Conservation (phyloP, 805 yeast species). For the Brettanomyces anomalus region DNA sequence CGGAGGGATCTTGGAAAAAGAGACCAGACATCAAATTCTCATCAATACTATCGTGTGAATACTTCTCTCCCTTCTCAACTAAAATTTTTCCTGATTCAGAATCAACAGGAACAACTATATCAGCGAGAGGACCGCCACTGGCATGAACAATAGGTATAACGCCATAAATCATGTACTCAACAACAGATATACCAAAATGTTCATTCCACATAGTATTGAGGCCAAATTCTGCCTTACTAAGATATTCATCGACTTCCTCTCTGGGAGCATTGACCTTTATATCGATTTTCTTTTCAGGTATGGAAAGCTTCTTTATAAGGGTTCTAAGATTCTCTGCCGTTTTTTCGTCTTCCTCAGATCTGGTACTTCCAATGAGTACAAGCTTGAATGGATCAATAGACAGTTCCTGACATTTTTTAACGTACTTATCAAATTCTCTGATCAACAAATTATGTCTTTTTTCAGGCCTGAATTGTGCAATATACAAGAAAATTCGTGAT, state of each 20-base stretch:
- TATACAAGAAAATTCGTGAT: conserved; percentile 41
- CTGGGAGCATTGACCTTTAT: conserved; percentile 61
- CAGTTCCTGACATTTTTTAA: conserved; percentile 2
- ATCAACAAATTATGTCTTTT: conserved; percentile 76
- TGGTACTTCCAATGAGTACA: conserved; percentile 75
- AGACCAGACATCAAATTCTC: conserved; percentile 52
- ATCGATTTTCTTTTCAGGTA: conserved; percentile 29
- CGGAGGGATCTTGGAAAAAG: conserved; percentile 61
- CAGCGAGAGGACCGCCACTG: conserved; percentile 89
- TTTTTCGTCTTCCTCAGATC: conserved; percentile 56
- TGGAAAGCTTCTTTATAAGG: conserved; percentile 33
- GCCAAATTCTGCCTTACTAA: conserved; percentile 60
- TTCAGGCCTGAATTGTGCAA: conserved; percentile 95
- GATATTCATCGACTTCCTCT: conserved; percentile 43
- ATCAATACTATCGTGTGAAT: background rate
- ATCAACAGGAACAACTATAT: conserved; percentile 63
- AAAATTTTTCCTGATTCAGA: conserved; percentile 11
- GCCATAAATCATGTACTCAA: conserved; percentile 83
- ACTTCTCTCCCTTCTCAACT: conserved; percentile 8
- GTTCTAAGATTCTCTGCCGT: conserved; percentile 43
- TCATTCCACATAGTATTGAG: conserved; percentile 99
- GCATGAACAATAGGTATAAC: conserved; percentile 86
- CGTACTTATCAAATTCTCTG: conserved; percentile 49
- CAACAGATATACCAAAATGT: conserved; percentile 96
- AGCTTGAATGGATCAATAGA: conserved; percentile 39